Evolutionary conservation across 257 asterid genomes (phyloP), one percentile per base, ranked within the genome.

Genomic region (Jacaranda copaia): DNA sequence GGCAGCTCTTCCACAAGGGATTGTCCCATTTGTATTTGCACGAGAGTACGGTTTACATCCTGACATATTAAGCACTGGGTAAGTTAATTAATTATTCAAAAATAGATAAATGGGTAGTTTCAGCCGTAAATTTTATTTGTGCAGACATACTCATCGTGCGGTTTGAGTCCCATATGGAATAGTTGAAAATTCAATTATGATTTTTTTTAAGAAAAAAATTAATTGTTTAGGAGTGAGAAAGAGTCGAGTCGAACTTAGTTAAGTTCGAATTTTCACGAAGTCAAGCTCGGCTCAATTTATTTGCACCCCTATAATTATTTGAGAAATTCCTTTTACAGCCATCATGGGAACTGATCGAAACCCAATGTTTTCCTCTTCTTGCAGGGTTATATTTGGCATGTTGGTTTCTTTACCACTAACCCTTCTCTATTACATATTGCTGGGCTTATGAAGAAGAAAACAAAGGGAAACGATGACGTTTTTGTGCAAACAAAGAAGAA

Each of bases 1-100:
- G 97, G 93, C 95, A 19, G 95, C 93, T 78, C 87, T 91, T 45
- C 96, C 96, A 1, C 97, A 89, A 73, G 85, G 92, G 49, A 84
- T 91, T 12, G 86, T 87, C 16, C 88, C 95, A 36, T 89, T 91
- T 81, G 94, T 91, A 18, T 89, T 88, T 77, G 97, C 97, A 5
- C 75, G 88, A 71, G 96, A 91, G 55, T 91, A 89, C 68, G 89
- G 88, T 0, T 67, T 89, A 80, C 96, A 91, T 74, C 89, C 97
- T 0, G 87, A 87, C 72, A 87, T 91, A 62, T 81, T 87, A 32
- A 88, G 97, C 62, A 89, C 97, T 0, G 92, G 96, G 93, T 89
- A 85, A 81, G 62, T 59, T 61, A 48, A 42, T 42, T 48, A 48
- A 8, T 8, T 48, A 48, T 11, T 52, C 58, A 55, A 55, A 55